A percentile compares a stretch with the other conserved stretches of the same genome.
Conservation (phyloP, 78 protist genomes). For the Dictyostelium brefeldianum region DNA sequence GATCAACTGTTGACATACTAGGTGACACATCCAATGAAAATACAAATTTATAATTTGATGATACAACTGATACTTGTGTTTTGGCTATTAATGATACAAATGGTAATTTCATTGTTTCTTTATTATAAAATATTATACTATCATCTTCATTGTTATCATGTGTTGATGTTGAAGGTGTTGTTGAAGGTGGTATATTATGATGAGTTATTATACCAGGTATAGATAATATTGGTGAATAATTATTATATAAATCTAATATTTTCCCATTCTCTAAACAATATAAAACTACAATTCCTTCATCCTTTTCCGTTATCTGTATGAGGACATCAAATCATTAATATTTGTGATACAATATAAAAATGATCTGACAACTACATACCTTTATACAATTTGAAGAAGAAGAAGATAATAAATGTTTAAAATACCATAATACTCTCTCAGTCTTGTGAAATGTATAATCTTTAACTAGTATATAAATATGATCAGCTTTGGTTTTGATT, state of each 20-base stretch:
- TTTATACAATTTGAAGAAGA: constrained; percentile 26
- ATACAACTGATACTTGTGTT: constrained; percentile 58
- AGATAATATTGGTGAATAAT: constrained; percentile 10
- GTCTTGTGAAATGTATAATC: constrained; percentile 67
- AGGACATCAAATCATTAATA: not conserved
- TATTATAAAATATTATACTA: constrained; percentile 8
- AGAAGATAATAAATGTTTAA: constrained; percentile 60
- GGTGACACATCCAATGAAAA: constrained; percentile 76
- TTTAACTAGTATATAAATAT: constrained; percentile 29
- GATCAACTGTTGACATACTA: constrained; percentile 72
- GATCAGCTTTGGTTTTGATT: constrained; percentile 41
- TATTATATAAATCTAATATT: constrained; percentile 24
- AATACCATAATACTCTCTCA: constrained; percentile 75
- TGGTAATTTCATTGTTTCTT: constrained; percentile 26
- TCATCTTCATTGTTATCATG: not conserved
- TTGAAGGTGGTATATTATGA: not conserved
- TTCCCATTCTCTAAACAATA: constrained; percentile 42
- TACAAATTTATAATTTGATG: constrained; percentile 45
- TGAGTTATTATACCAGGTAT: not conserved
- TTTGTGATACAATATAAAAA: not conserved
- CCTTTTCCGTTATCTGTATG: constrained; percentile 48
- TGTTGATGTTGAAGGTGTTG: not conserved
- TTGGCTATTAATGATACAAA: constrained; percentile 48
- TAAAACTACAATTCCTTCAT: constrained; percentile 41
- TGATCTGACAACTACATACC: not conserved